phyloP scores from a whole-genome alignment of 2,329 filamentous ascomycete species.

The Cryphonectria japonica region DNA sequence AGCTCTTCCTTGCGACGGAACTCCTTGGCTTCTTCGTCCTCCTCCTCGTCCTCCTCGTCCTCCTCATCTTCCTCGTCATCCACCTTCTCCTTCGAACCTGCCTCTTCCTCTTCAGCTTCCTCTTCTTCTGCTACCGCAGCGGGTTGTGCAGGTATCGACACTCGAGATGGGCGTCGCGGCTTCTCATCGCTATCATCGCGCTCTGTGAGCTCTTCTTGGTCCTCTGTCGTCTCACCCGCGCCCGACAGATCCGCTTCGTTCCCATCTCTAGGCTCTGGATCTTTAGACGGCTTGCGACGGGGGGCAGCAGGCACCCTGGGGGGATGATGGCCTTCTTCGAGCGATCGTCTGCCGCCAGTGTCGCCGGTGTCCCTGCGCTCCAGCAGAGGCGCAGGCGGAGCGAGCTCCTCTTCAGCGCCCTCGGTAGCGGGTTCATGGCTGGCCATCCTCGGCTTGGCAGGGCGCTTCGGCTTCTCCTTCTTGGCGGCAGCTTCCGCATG shows the following conservation, averaged over 20 bases:
- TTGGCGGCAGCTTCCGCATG: conserved; percentile 78
- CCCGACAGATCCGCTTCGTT: conserved; percentile 70
- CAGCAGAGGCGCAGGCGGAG: conserved; percentile 40
- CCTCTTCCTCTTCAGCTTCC: conserved; percentile 44
- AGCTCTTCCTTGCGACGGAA: conserved; percentile 83
- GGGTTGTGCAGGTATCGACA: conserved; percentile 44
- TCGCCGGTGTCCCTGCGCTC: conserved; percentile 56
- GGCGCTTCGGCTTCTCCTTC: conserved; percentile 85
- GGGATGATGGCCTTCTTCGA: conserved; percentile 51
- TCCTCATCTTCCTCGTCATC: conserved; percentile 58
- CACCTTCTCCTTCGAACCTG: conserved; percentile 50
- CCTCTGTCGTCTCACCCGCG: conserved; percentile 66
- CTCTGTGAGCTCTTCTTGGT: conserved; percentile 63
- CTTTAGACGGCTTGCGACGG: conserved; percentile 55
- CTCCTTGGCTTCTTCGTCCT: conserved; percentile 88
- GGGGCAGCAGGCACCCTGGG: conserved; percentile 47
- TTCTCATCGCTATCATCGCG: conserved; percentile 75
- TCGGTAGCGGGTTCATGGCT: conserved; percentile 43
- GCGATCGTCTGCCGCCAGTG: conserved; percentile 51
- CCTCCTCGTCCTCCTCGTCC: conserved; percentile 77
- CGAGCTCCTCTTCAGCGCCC: conserved; percentile 39
- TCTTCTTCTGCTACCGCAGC: conserved; percentile 44
- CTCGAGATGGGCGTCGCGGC: conserved; percentile 44
- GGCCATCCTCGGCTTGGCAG: conserved; percentile 64
- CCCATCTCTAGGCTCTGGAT: conserved; percentile 56